Percentiles rank a stretch among this genome's conserved stretches.
Evolutionary conservation across 2,329 filamentous ascomycete genomes (phyloP).

Genomic region (Fusarium abutilonis): DNA sequence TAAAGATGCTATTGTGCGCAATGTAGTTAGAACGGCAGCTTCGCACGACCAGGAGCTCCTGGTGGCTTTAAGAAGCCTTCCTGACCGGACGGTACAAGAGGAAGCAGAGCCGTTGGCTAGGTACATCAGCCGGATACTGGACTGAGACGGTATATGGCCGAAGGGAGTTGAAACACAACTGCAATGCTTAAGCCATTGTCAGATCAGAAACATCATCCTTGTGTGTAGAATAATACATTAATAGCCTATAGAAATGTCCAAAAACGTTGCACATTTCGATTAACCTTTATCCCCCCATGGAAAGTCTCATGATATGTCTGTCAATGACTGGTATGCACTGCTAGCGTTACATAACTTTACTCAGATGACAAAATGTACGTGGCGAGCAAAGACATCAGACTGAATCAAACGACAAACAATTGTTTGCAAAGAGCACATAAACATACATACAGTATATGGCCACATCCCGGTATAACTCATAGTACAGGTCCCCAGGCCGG

Average conservation of each 20-base stretch:
- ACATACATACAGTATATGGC: conserved; percentile 34
- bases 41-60: conserved; percentile 53
- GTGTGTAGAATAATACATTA: background rate
- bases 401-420: background rate
- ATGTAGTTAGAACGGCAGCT: conserved; percentile 55
- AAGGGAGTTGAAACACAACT: background rate
- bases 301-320: no score
- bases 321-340: background rate
- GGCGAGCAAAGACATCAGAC: background rate
- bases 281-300: no score
- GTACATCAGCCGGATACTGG: conserved; percentile 57
- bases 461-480: conserved; percentile 35
- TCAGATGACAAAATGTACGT: no score
- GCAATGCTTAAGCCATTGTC: background rate
- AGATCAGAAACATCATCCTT: background rate
- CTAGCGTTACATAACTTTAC: no score
- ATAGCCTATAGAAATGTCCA: background rate
- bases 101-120: conserved; percentile 59
- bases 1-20: conserved; percentile 51
- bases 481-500: conserved; percentile 36
- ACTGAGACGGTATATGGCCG: background rate
- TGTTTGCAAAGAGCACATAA: conserved; percentile 9
- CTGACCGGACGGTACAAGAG: conserved; percentile 61
- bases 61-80: conserved; percentile 54
- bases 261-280: no score